phyloP scores from a whole-genome alignment of 1,284 basidiomycete species.

The Vanrija humicola region DNA sequence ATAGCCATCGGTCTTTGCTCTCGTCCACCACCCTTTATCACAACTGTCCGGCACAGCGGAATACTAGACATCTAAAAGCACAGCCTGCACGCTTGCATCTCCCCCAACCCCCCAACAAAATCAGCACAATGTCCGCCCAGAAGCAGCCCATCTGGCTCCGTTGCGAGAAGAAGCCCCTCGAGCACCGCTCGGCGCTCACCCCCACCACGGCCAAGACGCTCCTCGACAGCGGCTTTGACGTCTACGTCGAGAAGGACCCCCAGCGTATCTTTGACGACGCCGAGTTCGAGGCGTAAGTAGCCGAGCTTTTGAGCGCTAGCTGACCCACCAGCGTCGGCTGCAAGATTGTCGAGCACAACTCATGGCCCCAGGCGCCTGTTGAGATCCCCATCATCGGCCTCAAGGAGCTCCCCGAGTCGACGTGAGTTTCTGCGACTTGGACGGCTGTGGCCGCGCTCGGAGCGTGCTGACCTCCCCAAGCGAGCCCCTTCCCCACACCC shows the following conservation, averaged over 20 bases:
- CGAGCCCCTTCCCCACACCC: slow-evolving; percentile 81
- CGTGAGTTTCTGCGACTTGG: slow-evolving; percentile 35
- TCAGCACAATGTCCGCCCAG: slow-evolving; percentile 39
- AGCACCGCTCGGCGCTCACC: slow-evolving; percentile 88
- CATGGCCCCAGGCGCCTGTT: slow-evolving; percentile 73
- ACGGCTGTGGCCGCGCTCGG: neutral
- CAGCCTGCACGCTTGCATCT: neutral
- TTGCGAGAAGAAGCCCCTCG: slow-evolving; percentile 92
- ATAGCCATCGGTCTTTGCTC: too few species aligned
- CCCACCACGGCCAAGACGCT: slow-evolving; percentile 87
- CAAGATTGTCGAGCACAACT: slow-evolving; percentile 80
- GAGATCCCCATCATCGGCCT: slow-evolving; percentile 86
- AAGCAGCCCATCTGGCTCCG: slow-evolving; percentile 70
- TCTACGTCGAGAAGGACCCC: slow-evolving; percentile 88
- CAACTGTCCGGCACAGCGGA: too few species aligned
- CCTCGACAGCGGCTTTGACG: slow-evolving; percentile 85
- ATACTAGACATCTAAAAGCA: neutral
- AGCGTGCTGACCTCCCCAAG: slow-evolving; percentile 17
- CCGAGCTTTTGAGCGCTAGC: neutral
- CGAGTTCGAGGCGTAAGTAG: slow-evolving; percentile 83
- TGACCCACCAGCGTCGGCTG: slow-evolving; percentile 68
- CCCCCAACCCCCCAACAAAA: slow-evolving; percentile 10
- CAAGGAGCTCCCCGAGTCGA: slow-evolving; percentile 86
- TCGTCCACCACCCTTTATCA: too few species aligned
- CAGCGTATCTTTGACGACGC: slow-evolving; percentile 93